Base-by-base conservation (phyloP, 129 eudicot species). In the Sambucus nigra region DNA sequence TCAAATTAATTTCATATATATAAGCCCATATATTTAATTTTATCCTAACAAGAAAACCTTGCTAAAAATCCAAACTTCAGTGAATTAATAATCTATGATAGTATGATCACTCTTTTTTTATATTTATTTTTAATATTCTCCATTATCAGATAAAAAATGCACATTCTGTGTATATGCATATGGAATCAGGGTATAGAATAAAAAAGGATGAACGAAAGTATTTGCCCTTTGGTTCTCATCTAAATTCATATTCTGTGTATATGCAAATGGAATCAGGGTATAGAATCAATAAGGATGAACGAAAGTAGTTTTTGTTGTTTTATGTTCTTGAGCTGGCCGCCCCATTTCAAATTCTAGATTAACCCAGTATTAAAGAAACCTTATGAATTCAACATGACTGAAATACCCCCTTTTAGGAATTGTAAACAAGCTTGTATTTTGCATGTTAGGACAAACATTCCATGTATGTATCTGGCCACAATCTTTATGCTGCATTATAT, bases 291-390 rank as follows among this genome's bases (percentile, higher is more conserved):
- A 21, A 18, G 52, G 23, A 47, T 3, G 2, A 42, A 42, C 1
- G 42, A 8, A 38, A 11, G 13, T 32, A 9, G 11, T 50, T 22
- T 26, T 27, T 68, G 38, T 52, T 47, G 64, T 73, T 63, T 29
- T 13, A 68, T 20, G 19, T 42, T 54, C 46, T 73, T 44, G 69
- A 66, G 44, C 14, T 66, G 32, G 16, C 64, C 85, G 69, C 51
- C 62, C 38, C 26, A 0, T 23, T 50, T 49, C 52, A 65, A 69
- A 0, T 4, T 40, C 46, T 0, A 40, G 5, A 31, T 4, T 31
- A 11, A 31, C 1, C 10, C 38, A 11, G 8, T 31, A 6, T 1
- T 0, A 0, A 31, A 31, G 38, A 31, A 31, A 31, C 10, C 10
- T 6, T 31, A 31, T 5, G 38, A 31, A 1, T 31, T n/a, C n/a